Conservation (phyloP, 768 basidiomycete genomes). For the Gymnopilus junonius region DNA sequence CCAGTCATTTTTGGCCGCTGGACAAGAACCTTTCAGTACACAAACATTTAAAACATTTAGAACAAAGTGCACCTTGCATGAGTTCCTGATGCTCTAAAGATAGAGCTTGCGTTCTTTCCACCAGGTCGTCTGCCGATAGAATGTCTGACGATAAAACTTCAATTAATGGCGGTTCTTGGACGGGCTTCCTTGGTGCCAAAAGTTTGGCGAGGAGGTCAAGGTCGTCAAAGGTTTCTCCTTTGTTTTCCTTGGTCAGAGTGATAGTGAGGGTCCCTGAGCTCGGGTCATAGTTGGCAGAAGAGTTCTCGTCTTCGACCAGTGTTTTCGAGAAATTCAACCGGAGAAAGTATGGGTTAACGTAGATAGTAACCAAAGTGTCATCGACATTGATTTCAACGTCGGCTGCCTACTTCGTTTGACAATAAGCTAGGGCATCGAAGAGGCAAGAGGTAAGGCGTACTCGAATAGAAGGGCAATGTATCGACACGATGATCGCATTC, state of each 20-base stretch:
- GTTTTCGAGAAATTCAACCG: constrained; percentile 76
- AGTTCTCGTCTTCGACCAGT: constrained; percentile 68
- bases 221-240: constrained; percentile 73
- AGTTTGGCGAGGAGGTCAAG: constrained; percentile 80
- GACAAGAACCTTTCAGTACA: neutral
- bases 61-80: constrained; percentile 13
- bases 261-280: constrained; percentile 78
- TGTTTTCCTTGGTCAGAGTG: constrained; percentile 68
- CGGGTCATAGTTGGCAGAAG: constrained; percentile 77
- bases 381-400: constrained; percentile 83
- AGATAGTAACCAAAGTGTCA: constrained; percentile 67
- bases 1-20: constrained; percentile 84
- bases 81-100: constrained; percentile 58
- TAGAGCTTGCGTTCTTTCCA: constrained; percentile 45
- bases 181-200: constrained; percentile 64
- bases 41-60: neutral
- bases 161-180: constrained; percentile 43
- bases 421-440: constrained; percentile 3
- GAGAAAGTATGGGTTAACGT: constrained; percentile 86
- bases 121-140: constrained; percentile 41
- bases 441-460: constrained; percentile 41
- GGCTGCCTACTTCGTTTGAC: constrained; percentile 62
- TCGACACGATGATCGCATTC: constrained; percentile 54
- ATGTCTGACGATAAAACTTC: constrained; percentile 57
- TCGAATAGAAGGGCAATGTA: constrained; percentile 76